These are phyloP conservation scores for Polytrichum formosum DNA, from an alignment of 225 moss, liverwort and hornwort genomes.

Conservation along the genomic window DNA sequence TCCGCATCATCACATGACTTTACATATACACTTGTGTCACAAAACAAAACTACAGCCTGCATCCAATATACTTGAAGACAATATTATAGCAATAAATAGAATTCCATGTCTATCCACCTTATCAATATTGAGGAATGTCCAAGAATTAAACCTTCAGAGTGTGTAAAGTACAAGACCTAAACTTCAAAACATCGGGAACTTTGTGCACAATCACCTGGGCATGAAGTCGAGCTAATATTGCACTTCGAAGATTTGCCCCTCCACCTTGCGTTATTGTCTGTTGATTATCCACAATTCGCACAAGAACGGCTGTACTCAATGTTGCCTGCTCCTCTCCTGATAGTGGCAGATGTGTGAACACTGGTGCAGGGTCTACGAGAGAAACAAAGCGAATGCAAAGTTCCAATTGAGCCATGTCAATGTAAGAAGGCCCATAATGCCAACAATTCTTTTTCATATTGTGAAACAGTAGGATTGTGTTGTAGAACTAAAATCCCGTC, in stretches of 20 bases:
- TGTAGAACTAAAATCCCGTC: no score
- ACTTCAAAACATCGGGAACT: background rate
- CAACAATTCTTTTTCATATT: no score
- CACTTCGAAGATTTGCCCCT: slow-evolving; percentile 85
- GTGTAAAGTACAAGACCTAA: no score
- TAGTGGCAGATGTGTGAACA: slow-evolving; percentile 74
- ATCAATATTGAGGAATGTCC: no score
- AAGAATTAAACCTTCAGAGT: no score
- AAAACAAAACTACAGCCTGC: background rate
- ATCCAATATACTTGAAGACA: slow-evolving; percentile 1
- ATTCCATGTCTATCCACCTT: background rate
- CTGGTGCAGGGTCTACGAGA: slow-evolving; percentile 63
- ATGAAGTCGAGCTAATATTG: slow-evolving; percentile 80
- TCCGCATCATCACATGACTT: slow-evolving; percentile 87
- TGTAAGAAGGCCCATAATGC: no score
- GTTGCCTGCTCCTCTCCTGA: slow-evolving; percentile 82
- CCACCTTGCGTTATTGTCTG: slow-evolving; percentile 88
- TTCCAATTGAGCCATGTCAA: no score
- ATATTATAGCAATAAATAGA: slow-evolving; percentile 2
- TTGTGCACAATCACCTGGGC: slow-evolving; percentile 55
- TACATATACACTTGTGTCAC: slow-evolving; percentile 18
- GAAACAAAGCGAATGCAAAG: background rate
- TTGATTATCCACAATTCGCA: slow-evolving; percentile 89
- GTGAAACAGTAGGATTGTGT: no score
- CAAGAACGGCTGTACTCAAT: slow-evolving; percentile 79